phyloP scores from a whole-genome alignment of 169 alveolate species.

The Plasmodium fragile region DNA sequence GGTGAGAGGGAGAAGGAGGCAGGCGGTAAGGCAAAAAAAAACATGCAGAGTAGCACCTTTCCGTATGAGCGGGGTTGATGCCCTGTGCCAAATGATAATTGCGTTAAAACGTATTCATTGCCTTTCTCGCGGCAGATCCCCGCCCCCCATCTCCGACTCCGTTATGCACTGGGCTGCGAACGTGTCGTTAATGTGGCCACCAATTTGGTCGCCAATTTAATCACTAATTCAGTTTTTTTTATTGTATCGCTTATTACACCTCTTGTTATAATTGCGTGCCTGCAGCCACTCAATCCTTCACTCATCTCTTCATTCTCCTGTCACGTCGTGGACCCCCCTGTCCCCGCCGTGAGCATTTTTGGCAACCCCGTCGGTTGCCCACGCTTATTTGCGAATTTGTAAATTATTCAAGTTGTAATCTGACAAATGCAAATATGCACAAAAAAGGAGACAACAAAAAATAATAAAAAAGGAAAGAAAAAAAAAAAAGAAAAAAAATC shows the following conservation, averaged over 20 bases:
- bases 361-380: background rate
- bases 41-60: background rate
- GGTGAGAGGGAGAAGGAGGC: background rate
- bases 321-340: background rate
- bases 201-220: background rate
- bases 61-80: background rate
- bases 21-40: background rate
- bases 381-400: slow-evolving; percentile 2
- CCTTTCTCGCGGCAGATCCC: background rate
- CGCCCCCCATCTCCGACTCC: background rate
- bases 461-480: background rate
- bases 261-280: background rate
- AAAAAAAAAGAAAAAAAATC: background rate
- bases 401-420: background rate
- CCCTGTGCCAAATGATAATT: background rate
- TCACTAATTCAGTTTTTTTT: background rate
- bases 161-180: background rate
- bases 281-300: background rate
- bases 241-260: background rate
- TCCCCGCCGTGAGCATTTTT: background rate
- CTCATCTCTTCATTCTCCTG: background rate
- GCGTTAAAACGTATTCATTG: background rate
- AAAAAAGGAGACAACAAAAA: background rate
- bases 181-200: background rate
- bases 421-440: background rate